Evolutionary conservation across 179 eudicot species (phyloP).

Genomic region (Nepenthes alata): DNA sequence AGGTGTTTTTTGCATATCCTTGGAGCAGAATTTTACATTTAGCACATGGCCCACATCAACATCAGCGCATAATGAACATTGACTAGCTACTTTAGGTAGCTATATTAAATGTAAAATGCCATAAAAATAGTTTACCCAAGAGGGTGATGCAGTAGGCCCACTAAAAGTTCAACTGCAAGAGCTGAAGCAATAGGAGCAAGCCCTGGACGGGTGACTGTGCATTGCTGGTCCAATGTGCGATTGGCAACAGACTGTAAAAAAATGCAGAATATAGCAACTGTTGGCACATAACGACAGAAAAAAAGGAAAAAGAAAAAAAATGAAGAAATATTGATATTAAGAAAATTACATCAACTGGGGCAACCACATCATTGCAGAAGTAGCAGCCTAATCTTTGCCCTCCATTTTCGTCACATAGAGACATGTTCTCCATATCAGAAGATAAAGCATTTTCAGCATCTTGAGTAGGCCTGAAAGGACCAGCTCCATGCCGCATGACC

Average conservation of each 20-base stretch:
- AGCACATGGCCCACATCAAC: background rate
- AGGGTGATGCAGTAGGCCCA: conserved; percentile 86
- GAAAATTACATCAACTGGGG: conserved; percentile 73
- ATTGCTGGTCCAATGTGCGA: conserved; percentile 95
- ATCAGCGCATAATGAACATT: no score
- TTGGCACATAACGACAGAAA: no score
- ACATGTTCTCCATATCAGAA: conserved; percentile 33
- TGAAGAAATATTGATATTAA: background rate
- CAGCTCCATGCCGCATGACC: conserved; percentile 97
- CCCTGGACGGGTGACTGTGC: conserved; percentile 98
- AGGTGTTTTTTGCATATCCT: background rate
- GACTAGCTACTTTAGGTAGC: background rate
- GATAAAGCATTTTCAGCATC: conserved; percentile 22
- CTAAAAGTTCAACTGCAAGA: conserved; percentile 90
- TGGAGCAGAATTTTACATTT: no score
- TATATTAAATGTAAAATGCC: background rate
- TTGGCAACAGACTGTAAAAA: conserved; percentile 75
- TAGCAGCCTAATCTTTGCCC: conserved; percentile 77
- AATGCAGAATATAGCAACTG: no score
- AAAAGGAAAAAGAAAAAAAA: background rate
- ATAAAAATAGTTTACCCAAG: conserved; percentile 32
- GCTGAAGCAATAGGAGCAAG: conserved; percentile 97
- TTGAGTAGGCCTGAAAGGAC: conserved; percentile 29
- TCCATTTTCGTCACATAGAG: conserved; percentile 21
- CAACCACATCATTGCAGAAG: conserved; percentile 95